Evolutionary conservation across 768 basidiomycete genomes (phyloP).

Genomic region (Vararia minispora): DNA sequence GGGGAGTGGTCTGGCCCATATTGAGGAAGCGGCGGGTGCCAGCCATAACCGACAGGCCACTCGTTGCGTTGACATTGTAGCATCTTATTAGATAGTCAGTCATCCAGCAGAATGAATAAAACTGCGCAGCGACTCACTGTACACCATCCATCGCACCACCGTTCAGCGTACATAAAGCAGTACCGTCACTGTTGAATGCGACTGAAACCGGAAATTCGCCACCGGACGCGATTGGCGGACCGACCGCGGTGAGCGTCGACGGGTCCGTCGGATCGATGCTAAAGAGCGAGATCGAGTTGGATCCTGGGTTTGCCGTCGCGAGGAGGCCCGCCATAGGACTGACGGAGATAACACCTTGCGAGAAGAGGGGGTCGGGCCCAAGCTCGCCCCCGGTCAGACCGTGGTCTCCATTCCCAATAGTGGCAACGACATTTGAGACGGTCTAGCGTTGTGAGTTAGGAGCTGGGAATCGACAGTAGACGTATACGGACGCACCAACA

Average conservation of each 20-base stretch:
- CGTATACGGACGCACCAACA: slow-evolving; percentile 21
- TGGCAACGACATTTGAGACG: slow-evolving; percentile 11
- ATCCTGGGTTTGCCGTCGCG: slow-evolving; percentile 20
- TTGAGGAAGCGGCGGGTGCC: slow-evolving; percentile 31
- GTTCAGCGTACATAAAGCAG: slow-evolving; percentile 22
- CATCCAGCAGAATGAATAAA: no score
- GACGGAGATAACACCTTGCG: slow-evolving; percentile 19
- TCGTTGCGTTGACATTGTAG: slow-evolving; percentile 29
- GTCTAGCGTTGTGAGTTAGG: slow-evolving; percentile 10
- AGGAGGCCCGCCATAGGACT: slow-evolving; percentile 13
- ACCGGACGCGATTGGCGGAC: slow-evolving; percentile 15
- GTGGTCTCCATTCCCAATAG: slow-evolving; percentile 16
- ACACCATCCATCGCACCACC: slow-evolving; percentile 34
- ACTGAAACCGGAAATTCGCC: slow-evolving; percentile 21
- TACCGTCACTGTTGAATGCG: slow-evolving; percentile 12
- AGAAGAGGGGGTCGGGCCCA: slow-evolving; percentile 20
- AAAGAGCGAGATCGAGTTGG: slow-evolving; percentile 19
- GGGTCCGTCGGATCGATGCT: slow-evolving; percentile 17
- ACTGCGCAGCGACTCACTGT: slow-evolving; percentile 21
- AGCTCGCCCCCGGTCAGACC: slow-evolving; percentile 9
- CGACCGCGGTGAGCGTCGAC: slow-evolving; percentile 14
- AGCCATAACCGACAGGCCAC: slow-evolving; percentile 27
- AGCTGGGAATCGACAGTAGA: not conserved
- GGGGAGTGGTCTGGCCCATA: slow-evolving; percentile 40
- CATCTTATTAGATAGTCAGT: no score